phyloP scores from a whole-genome alignment of 352 stramenopile species.

The Albugo laibachii region DNA sequence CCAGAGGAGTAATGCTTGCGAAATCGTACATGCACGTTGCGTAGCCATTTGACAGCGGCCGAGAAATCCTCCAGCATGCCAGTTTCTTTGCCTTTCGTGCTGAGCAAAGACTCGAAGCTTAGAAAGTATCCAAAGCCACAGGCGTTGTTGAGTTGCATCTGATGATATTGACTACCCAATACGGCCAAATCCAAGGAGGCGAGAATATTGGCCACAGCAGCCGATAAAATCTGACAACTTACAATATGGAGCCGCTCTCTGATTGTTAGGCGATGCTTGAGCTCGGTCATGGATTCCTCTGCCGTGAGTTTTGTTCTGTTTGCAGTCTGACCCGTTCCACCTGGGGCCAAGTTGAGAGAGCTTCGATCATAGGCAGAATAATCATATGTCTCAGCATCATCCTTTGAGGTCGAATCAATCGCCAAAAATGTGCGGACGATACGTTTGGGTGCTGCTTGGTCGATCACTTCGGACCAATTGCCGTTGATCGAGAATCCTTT shows the following conservation, averaged over 20 bases:
- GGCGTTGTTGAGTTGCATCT: slow-evolving; percentile 30
- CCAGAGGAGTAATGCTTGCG: not conserved
- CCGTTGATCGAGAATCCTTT: slow-evolving; percentile 62
- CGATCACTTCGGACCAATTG: slow-evolving; percentile 5
- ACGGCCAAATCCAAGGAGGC: slow-evolving; percentile 42
- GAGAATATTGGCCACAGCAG: slow-evolving; percentile 37
- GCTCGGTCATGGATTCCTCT: slow-evolving; percentile 24
- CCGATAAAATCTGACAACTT: slow-evolving; percentile 51
- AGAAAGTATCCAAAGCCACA: slow-evolving; percentile 40
- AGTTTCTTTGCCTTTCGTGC: slow-evolving; percentile 89
- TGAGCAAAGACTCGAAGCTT: slow-evolving; percentile 72
- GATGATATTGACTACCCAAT: slow-evolving; percentile 30
- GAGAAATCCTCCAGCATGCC: slow-evolving; percentile 90
- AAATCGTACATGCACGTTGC: slow-evolving; percentile 28
- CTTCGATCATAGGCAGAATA: not conserved
- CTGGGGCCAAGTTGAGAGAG: not conserved
- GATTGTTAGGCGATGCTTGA: slow-evolving; percentile 45
- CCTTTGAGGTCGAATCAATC: not conserved
- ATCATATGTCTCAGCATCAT: no score
- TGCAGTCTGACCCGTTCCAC: not conserved
- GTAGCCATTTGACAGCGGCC: slow-evolving; percentile 17
- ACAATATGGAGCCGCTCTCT: slow-evolving; percentile 54
- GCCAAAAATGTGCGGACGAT: not conserved
- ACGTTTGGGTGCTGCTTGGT: no score
- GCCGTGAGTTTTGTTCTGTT: slow-evolving; percentile 2